Conservation (phyloP, 192 early-diverging fungal species). For the Coemansia sp. region DNA sequence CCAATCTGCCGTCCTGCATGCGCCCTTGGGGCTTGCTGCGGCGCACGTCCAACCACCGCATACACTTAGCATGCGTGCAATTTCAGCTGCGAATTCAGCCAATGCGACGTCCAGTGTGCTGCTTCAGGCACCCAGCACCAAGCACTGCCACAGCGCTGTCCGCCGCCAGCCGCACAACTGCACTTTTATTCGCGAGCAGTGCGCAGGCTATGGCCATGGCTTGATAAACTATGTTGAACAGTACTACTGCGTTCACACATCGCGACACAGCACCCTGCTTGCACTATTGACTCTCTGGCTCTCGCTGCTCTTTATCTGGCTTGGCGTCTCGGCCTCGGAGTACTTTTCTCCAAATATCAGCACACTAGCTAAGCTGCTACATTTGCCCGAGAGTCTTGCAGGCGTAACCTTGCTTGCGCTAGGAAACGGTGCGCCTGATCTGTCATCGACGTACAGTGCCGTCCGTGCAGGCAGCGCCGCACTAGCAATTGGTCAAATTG, state of each 20-base stretch:
- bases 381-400: conserved; percentile 81
- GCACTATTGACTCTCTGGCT: conserved; percentile 65
- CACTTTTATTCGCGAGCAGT: conserved; percentile 61
- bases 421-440: conserved; percentile 91
- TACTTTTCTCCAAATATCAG: conserved; percentile 88
- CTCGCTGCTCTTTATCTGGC: conserved; percentile 69
- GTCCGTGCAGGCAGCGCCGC: conserved; percentile 69
- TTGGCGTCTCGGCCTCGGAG: conserved; percentile 77
- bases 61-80: background rate
- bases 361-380: conserved; percentile 69
- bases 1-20: background rate
- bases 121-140: background rate
- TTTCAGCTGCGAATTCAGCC: background rate
- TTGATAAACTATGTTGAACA: conserved; percentile 51
- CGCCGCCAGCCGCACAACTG: conserved; percentile 60
- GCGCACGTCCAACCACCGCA: background rate
- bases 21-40: background rate
- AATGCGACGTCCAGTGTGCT: background rate
- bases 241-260: conserved; percentile 49
- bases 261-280: conserved; percentile 25
- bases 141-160: conserved; percentile 44
- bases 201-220: conserved; percentile 62
- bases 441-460: conserved; percentile 86
- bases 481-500: conserved; percentile 87
- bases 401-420: conserved; percentile 78